Evolutionary conservation across 2,329 filamentous ascomycete genomes (phyloP).

Genomic region (Colletotrichum sublineola): DNA sequence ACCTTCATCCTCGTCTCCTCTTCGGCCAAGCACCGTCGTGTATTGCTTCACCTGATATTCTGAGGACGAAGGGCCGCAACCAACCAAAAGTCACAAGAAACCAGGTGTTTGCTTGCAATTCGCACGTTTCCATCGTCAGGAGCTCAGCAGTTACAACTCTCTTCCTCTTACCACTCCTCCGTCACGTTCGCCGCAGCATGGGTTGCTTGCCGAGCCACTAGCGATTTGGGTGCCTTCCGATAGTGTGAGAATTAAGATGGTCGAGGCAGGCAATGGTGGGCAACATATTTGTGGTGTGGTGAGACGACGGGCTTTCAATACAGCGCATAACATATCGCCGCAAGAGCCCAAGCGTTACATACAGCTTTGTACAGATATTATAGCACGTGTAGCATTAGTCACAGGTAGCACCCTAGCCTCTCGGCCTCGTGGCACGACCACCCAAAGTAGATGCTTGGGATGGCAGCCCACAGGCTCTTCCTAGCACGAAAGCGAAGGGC

Average conservation of each 20-base stretch:
- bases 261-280: slow-evolving; percentile 16
- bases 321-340: slow-evolving; percentile 8
- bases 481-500: slow-evolving; percentile 24
- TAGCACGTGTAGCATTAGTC: not conserved
- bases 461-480: slow-evolving; percentile 30
- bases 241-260: slow-evolving; percentile 7
- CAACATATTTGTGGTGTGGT: not conserved
- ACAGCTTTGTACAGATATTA: not conserved
- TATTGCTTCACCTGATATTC: slow-evolving; percentile 27
- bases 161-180: not conserved
- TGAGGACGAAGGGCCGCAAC: slow-evolving; percentile 12
- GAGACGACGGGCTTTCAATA: not conserved
- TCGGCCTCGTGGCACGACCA: slow-evolving; percentile 26
- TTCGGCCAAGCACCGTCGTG: slow-evolving; percentile 24
- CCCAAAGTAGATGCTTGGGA: slow-evolving; percentile 24
- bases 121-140: slow-evolving; percentile 1
- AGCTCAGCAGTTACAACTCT: no score
- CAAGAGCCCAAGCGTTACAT: not conserved
- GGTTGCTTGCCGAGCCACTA: not conserved
- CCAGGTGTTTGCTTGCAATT: slow-evolving; percentile 13
- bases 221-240: not conserved
- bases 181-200: not conserved
- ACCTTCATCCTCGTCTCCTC: slow-evolving; percentile 18
- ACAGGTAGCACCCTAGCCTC: slow-evolving; percentile 17
- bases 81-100: not conserved